Base-by-base conservation (phyloP, 805 yeast genomes). In the Wickerhamia fluorescens region DNA sequence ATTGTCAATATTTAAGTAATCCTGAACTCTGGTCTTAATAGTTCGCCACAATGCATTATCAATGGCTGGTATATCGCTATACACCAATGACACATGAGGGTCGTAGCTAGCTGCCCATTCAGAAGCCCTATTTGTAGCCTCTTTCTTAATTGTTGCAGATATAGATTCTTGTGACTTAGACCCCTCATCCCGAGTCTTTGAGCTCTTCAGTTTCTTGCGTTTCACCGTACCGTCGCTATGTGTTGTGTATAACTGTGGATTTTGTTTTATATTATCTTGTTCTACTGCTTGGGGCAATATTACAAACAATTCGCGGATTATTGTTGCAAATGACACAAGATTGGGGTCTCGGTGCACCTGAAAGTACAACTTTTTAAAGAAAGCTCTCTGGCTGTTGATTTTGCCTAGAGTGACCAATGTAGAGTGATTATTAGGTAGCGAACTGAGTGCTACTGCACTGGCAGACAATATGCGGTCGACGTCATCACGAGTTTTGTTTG, bases 71-170 rank as follows among this genome's bases (percentile, higher is more conserved):
- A 70, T 49, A 34, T 74, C 68, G 7, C 86, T 75, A 50, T 83
- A 83, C 4, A 75, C 75, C 31, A 83, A 53, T 6, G 87, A 78
- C 11, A 83, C 58, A 48, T 83, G 94, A 1, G 94, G 94, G 29
- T 71, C 73, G 45, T 62, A 83, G 30, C 75, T 79, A 4, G 53
- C 44, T 4, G 71, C 67, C 88, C 89, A 81, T 13, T 44, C 49
- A 4, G 66, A 61, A 1, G 69, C 70, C 15, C 61, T 61, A 5
- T 55, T 61, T 0, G 85, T 77, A 19, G 68, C 61, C 24, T 65
- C 57, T 7, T 41, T 40, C 16, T 53, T 52, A 1, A 31, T 35
- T 4, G 33, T 30, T 12, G 30, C 32, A 7, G 21, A 15, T 10
- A 28, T 30, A 12, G 16, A 29, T 9, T 29, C 28, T 19, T 29